A percentile compares a stretch with the other conserved stretches of the same genome.
Conservation (phyloP, 2,329 filamentous ascomycete genomes). For the Westerdykella ornata region DNA sequence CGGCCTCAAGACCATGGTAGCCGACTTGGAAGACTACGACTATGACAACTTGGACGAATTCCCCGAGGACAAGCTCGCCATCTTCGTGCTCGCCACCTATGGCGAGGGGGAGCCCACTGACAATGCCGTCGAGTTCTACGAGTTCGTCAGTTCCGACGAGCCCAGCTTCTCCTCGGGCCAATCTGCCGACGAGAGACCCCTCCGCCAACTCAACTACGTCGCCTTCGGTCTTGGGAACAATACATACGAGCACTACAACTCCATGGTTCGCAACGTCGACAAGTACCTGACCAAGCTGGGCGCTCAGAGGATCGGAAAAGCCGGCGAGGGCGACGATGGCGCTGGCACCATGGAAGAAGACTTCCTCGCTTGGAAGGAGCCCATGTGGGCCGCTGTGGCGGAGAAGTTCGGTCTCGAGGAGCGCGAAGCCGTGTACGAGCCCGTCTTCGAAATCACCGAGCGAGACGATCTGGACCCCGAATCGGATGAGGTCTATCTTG, state of each 20-base stretch:
- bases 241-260: slow-evolving; percentile 99
- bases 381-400: slow-evolving; percentile 87
- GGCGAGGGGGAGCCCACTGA: slow-evolving; percentile 98
- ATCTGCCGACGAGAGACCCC: slow-evolving; percentile 58
- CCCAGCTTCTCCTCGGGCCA: slow-evolving; percentile 68
- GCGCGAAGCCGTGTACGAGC: slow-evolving; percentile 92
- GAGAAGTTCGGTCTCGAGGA: slow-evolving; percentile 85
- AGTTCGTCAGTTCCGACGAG: slow-evolving; percentile 82
- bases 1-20: slow-evolving; percentile 95
- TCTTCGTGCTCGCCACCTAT: slow-evolving; percentile 96
- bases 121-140: slow-evolving; percentile 98
- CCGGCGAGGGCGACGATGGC: slow-evolving; percentile 94
- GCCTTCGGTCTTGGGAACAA: slow-evolving; percentile 97
- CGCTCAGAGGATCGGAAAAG: slow-evolving; percentile 73
- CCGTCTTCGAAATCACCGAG: slow-evolving; percentile 77
- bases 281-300: slow-evolving; percentile 74
- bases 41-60: slow-evolving; percentile 88
- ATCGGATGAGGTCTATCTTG: slow-evolving; percentile 78
- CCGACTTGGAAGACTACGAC: slow-evolving; percentile 96
- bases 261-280: slow-evolving; percentile 90
- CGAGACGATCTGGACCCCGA: slow-evolving; percentile 66
- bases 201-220: slow-evolving; percentile 83
- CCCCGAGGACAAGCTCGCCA: slow-evolving; percentile 80
- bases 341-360: slow-evolving; percentile 99
- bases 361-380: slow-evolving; percentile 97